phyloP scores from a whole-genome alignment of 306 rosid genomes.

The Casuarina glauca region DNA sequence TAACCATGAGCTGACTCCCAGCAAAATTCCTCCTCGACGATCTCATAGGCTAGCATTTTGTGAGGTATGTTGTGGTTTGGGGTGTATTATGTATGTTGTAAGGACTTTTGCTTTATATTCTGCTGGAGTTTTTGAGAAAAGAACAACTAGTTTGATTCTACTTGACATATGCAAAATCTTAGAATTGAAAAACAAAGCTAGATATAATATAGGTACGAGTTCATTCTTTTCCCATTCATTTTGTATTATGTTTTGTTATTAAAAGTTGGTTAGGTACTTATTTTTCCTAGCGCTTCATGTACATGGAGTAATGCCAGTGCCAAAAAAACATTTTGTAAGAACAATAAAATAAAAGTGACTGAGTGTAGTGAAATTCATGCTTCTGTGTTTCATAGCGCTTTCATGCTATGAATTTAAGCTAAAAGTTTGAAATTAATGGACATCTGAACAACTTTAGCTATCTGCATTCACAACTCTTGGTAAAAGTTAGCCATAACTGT shows the following conservation, averaged over 20 bases:
- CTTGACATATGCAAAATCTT: not conserved
- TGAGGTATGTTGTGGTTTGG: constrained; percentile 7
- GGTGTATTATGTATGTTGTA: not conserved
- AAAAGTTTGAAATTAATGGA: too few species aligned
- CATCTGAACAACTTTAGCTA: not conserved
- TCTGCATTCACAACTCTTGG: not conserved
- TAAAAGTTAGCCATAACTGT: not conserved
- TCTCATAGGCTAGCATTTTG: constrained; percentile 24
- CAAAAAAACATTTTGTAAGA: not conserved
- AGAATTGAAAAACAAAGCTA: not conserved
- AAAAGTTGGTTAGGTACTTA: not conserved
- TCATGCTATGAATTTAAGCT: not conserved
- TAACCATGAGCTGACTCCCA: constrained; percentile 28
- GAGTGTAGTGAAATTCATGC: not conserved
- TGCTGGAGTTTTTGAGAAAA: not conserved
- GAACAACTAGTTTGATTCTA: not conserved
- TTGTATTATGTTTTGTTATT: not conserved
- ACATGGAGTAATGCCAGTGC: not conserved
- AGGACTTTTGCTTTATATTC: not conserved
- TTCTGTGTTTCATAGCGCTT: not conserved
- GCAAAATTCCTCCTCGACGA: constrained; percentile 21
- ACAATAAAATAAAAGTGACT: not conserved
- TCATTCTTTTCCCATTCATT: not conserved
- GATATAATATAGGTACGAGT: not conserved
- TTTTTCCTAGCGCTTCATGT: not conserved